phyloP scores from a whole-genome alignment of 2,329 filamentous ascomycete genomes.

The Diaporthe sp. region DNA sequence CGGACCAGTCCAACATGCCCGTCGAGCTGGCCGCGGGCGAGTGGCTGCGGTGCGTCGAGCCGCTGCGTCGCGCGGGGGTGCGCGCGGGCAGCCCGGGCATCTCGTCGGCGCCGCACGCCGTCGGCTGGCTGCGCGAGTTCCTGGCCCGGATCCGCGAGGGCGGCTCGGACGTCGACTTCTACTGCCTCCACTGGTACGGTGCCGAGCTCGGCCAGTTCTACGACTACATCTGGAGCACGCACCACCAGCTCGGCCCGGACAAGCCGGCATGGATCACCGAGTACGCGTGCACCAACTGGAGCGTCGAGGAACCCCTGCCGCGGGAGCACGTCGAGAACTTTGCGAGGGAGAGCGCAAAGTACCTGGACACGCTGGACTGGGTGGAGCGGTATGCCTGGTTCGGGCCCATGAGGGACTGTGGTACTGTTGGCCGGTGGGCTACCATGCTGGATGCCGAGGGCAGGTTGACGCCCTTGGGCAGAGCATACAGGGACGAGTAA shows the following conservation, averaged over 20 bases:
- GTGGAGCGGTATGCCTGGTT: constrained; percentile 47
- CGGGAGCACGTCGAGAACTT: constrained; percentile 44
- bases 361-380: constrained; percentile 46
- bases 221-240: constrained; percentile 45
- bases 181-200: constrained; percentile 46
- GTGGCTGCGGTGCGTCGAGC: constrained; percentile 45
- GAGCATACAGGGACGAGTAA: constrained; percentile 43
- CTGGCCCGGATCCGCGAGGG: constrained; percentile 39
- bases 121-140: constrained; percentile 44
- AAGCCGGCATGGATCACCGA: constrained; percentile 46
- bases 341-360: constrained; percentile 44
- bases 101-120: constrained; percentile 44
- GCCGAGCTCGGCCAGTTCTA: constrained; percentile 44
- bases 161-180: constrained; percentile 45
- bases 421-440: constrained; percentile 45
- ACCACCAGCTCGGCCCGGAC: constrained; percentile 45
- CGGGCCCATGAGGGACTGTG: constrained; percentile 45
- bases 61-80: constrained; percentile 38
- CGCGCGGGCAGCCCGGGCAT: constrained; percentile 45
- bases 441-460: constrained; percentile 43
- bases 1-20: constrained; percentile 45
- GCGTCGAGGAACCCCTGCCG: constrained; percentile 41
- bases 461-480: constrained; percentile 43
- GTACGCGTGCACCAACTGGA: constrained; percentile 46
- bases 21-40: constrained; percentile 42